phyloP scores from a whole-genome alignment of 2,329 filamentous ascomycete species.

The Orbilia blumenaviensis region DNA sequence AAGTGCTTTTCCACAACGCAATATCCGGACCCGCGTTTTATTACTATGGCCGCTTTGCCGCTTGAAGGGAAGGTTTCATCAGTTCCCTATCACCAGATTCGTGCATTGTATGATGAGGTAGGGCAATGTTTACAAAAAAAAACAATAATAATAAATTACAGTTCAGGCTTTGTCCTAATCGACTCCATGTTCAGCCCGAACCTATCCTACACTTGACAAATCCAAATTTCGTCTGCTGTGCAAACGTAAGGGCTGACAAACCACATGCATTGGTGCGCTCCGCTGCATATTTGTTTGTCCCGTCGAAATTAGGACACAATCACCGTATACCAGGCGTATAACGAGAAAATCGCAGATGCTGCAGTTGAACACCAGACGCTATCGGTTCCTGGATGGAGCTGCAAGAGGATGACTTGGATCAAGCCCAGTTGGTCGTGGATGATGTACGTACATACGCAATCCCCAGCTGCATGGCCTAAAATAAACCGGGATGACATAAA shows the following conservation, averaged over 20 bases:
- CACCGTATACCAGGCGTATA: conserved; percentile 72
- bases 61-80: not conserved
- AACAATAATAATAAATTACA: not conserved
- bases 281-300: not conserved
- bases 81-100: conserved; percentile 44
- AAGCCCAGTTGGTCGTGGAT: conserved; percentile 71
- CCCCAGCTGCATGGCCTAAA: conserved; percentile 34
- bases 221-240: not conserved
- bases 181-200: not conserved
- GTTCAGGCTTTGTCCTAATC: not conserved
- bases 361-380: conserved; percentile 67
- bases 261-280: not conserved
- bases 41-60: conserved; percentile 2
- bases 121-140: not conserved
- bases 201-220: not conserved
- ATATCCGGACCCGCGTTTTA: conserved; percentile 9
- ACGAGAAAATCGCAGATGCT: conserved; percentile 65
- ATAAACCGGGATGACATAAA: conserved; percentile 35
- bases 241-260: conserved; percentile 17
- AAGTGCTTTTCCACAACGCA: conserved; percentile 24
- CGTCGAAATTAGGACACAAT: conserved; percentile 64
- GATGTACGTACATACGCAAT: conserved; percentile 54
- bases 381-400: conserved; percentile 66
- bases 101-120: conserved; percentile 44
- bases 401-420: conserved; percentile 72